These are phyloP conservation scores for Dendrobium nobile DNA, from an alignment of 106 monocot genomes.

Conservation along the genomic window DNA sequence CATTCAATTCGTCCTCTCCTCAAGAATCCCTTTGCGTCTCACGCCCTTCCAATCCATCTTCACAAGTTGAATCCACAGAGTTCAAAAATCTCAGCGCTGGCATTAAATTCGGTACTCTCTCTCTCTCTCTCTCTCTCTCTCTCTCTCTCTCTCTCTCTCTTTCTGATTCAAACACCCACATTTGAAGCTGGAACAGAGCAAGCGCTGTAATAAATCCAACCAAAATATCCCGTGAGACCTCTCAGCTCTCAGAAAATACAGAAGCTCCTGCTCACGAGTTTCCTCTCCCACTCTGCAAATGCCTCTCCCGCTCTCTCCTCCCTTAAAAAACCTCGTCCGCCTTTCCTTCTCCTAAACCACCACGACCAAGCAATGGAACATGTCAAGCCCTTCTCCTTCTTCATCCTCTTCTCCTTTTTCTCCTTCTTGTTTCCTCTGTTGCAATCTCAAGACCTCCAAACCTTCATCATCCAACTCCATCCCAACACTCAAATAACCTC, in stretches of 20 bases:
- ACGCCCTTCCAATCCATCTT: neutral
- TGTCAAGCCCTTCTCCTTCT: neutral
- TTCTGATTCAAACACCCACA: neutral
- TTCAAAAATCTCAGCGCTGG: neutral
- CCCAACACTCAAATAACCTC: slow-evolving; percentile 2
- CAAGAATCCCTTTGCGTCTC: neutral
- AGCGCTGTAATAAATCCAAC: slow-evolving; percentile 27
- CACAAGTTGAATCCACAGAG: neutral
- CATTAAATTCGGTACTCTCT: neutral
- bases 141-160: no score
- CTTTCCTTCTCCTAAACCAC: neutral
- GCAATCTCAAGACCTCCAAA: slow-evolving; percentile 14
- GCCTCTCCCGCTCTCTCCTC: slow-evolving; percentile 9
- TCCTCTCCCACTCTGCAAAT: slow-evolving; percentile 21
- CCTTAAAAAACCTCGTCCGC: slow-evolving; percentile 20
- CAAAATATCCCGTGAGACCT: slow-evolving; percentile 32
- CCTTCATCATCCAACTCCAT: slow-evolving; percentile 83
- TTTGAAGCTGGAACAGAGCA: neutral
- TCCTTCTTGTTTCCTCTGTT: neutral
- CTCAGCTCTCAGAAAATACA: slow-evolving; percentile 14
- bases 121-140: no score
- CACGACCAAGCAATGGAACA: neutral
- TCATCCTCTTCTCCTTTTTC: slow-evolving; percentile 10
- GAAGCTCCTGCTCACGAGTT: slow-evolving; percentile 30
- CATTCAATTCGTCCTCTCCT: neutral